Percentiles rank a stretch among this genome's conserved stretches.
Conservation (phyloP, 2,329 filamentous ascomycete genomes). For the Colletotrichum sp. region DNA sequence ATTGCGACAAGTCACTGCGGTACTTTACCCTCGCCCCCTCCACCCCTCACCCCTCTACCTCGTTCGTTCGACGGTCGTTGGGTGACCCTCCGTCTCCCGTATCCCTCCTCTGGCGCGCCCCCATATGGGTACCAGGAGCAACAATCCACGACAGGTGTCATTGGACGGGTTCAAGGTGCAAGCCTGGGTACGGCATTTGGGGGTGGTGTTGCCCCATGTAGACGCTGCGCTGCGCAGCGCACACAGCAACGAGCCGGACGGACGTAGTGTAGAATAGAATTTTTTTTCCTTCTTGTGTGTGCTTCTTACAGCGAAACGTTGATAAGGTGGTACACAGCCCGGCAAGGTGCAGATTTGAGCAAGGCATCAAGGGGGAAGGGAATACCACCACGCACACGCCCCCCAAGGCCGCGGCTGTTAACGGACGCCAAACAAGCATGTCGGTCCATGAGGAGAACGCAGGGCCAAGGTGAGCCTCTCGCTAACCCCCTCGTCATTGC, state of each 20-base stretch:
- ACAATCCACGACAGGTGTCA: slow-evolving; percentile 7
- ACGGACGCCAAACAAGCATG: background rate
- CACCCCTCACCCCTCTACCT: background rate
- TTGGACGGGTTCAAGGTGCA: background rate
- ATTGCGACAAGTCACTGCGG: background rate
- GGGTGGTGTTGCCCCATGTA: background rate
- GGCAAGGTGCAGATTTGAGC: background rate
- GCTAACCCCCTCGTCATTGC: background rate
- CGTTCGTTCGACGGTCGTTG: background rate
- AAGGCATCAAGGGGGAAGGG: background rate
- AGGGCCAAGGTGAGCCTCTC: background rate
- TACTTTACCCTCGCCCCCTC: background rate
- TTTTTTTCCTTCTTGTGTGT: background rate
- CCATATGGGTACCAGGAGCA: background rate
- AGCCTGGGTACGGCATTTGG: background rate
- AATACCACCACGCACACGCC: background rate
- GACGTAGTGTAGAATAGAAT: background rate
- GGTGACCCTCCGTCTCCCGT: background rate
- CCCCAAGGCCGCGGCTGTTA: background rate
- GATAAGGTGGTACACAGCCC: background rate
- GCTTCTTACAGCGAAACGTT: background rate
- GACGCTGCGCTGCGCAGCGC: background rate
- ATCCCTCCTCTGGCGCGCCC: background rate
- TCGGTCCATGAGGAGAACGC: background rate
- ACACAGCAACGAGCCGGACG: background rate